Base-by-base conservation (phyloP, 2,329 filamentous ascomycete species). In the Fusarium sp. region DNA sequence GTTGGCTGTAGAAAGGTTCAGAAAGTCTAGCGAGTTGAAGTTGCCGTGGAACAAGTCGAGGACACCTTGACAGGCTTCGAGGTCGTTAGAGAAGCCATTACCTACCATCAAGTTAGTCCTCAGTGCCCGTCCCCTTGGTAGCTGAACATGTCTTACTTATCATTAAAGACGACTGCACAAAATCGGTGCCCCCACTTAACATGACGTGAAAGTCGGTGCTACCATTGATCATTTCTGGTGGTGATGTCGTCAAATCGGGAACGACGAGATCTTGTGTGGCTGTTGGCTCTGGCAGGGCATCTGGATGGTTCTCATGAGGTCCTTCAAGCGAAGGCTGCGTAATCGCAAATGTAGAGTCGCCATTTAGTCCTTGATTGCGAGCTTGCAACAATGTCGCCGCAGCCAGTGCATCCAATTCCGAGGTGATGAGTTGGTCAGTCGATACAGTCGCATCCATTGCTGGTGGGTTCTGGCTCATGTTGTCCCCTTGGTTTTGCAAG, bases 351-450 rank as follows among this genome's bases (percentile, higher is more conserved):
- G 11, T 11, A 5, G 48, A 23, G 32, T 45, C n/a, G n/a, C 25
- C 30, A 11, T 3, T 16, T 13, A 64, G 4, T 30, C 48, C 48
- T 56, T 64, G 43, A 20, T 41, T 35, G 5, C 43, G 60, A 25
- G 60, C 60, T n/a, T 64, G 60, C 10, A 64, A 30, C 32, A 64
- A n/a, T 16, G 60, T 56, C 30, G 45, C 60, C 6, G 43, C 34
- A 23, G 60, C 60, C 32, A 64, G 6, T 20, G 48, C 50, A 45
- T 64, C 62, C 11, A 57, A 14, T 16, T 64, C 61, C 1, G 61
- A 20, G 10, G 45, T 56, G 25, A 25, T 30, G 10, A 56, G 60
- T 2, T 54, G 45, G 43, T 56, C 27, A 6, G 32, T 20, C 8
- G 30, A 6, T 7, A 25, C 34, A 5, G 23, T 54, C 25, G 60